phyloP scores from a whole-genome alignment of 2,329 filamentous ascomycete genomes.

The Fusarium clavum region DNA sequence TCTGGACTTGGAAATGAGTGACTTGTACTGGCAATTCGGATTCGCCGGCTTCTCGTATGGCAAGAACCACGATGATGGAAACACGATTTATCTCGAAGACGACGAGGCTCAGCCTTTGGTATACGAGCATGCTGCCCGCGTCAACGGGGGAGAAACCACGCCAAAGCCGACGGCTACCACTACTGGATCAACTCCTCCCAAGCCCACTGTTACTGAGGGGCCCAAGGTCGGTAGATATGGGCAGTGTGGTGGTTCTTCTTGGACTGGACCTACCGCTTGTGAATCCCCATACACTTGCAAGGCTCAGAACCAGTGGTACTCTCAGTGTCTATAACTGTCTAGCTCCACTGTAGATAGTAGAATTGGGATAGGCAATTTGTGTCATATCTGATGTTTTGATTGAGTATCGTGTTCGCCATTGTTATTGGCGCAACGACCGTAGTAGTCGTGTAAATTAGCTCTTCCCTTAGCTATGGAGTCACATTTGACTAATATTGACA shows the following conservation, averaged over 20 bases:
- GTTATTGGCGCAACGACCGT: too few species aligned
- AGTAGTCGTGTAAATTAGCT: not conserved
- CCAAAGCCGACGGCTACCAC: constrained; percentile 5
- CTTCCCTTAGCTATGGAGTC: not conserved
- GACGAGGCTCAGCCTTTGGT: constrained; percentile 58
- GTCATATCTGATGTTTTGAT: too few species aligned
- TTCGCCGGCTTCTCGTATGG: constrained; percentile 64
- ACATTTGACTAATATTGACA: not conserved
- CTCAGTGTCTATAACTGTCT: constrained; percentile 20
- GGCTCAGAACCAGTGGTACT: constrained; percentile 37
- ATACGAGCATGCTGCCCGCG: constrained; percentile 57
- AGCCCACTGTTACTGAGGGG: constrained; percentile 21
- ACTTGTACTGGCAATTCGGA: constrained; percentile 69
- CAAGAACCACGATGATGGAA: constrained; percentile 66
- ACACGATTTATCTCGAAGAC: constrained; percentile 67
- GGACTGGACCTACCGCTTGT: constrained; percentile 27
- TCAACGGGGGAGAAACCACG: constrained; percentile 45
- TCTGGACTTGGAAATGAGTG: constrained; percentile 60
- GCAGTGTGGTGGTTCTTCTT: constrained; percentile 30
- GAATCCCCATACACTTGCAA: constrained; percentile 25
- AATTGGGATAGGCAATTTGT: not conserved
- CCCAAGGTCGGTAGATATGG: constrained; percentile 20
- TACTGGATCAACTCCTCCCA: constrained; percentile 1
- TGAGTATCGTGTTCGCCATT: too few species aligned
- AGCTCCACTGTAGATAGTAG: not conserved